A percentile compares a stretch with the other conserved stretches of the same genome.
These are phyloP conservation scores for Metschnikowia arizonensis DNA, from an alignment of 805 yeast genomes.

Conservation along the genomic window DNA sequence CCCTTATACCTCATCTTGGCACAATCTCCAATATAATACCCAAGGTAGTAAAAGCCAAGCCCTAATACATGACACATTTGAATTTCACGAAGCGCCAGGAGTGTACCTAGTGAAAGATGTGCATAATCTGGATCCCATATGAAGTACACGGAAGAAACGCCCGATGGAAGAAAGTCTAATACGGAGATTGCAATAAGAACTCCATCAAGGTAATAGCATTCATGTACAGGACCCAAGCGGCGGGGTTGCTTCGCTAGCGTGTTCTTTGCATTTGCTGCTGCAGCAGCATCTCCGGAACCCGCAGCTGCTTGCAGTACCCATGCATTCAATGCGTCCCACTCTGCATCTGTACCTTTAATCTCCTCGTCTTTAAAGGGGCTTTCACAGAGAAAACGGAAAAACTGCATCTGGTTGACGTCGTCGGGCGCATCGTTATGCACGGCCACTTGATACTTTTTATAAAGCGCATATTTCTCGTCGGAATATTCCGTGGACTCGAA, in stretches of 20 bases:
- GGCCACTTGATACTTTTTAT: conserved; percentile 60
- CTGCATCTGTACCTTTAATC: conserved; percentile 20
- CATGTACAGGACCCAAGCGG: conserved; percentile 66
- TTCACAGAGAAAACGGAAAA: conserved; percentile 64
- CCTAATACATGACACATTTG: conserved; percentile 46
- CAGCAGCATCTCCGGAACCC: conserved; percentile 6
- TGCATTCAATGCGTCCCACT: conserved; percentile 41
- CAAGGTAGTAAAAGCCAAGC: conserved; percentile 64
- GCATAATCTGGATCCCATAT: conserved; percentile 83
- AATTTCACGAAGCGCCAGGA: conserved; percentile 71
- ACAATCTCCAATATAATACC: conserved; percentile 77
- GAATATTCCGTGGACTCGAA: conserved; percentile 53
- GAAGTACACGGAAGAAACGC: conserved; percentile 80
- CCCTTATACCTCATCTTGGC: conserved; percentile 78
- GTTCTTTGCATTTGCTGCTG: conserved; percentile 1
- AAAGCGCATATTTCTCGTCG: conserved; percentile 58
- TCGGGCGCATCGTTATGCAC: conserved; percentile 62
- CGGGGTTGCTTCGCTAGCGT: not conserved
- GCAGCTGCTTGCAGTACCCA: conserved; percentile 34
- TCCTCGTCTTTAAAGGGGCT: conserved; percentile 49
- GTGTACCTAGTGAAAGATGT: conserved; percentile 66
- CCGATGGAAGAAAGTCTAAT: conserved; percentile 69
- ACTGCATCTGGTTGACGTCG: conserved; percentile 45
- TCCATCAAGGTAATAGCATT: conserved; percentile 64
- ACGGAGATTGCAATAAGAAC: conserved; percentile 72